Evolutionary conservation across 371 early-diverging fungal genomes (phyloP).

Genomic region (Aphelidium insulamus): DNA sequence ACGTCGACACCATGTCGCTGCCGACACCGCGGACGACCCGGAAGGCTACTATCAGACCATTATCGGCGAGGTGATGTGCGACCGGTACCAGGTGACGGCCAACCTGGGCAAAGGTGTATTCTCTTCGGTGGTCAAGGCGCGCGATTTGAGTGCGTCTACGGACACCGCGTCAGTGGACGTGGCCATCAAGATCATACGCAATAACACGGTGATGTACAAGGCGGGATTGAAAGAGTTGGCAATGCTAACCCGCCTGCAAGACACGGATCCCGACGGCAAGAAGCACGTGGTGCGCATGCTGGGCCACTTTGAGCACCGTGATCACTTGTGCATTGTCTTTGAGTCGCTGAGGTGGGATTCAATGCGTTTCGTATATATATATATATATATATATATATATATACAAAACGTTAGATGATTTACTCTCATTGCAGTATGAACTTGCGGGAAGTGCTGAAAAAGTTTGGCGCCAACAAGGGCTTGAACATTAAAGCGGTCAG

Average conservation of each 20-base stretch:
- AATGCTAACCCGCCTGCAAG: slow-evolving; percentile 55
- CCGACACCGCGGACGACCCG: slow-evolving; percentile 83
- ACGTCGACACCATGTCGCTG: slow-evolving; percentile 3
- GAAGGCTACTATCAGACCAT: slow-evolving; percentile 88
- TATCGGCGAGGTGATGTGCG: slow-evolving; percentile 63
- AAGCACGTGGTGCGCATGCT: slow-evolving; percentile 64
- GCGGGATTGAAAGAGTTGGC: slow-evolving; percentile 78
- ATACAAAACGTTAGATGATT: neutral
- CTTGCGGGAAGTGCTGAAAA: slow-evolving; percentile 73
- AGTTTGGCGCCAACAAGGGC: slow-evolving; percentile 77
- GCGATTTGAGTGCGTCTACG: no score
- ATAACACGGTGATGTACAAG: slow-evolving; percentile 80
- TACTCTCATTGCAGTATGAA: slow-evolving; percentile 37
- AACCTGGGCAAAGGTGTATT: slow-evolving; percentile 87
- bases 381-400: neutral
- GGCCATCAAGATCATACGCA: slow-evolving; percentile 89
- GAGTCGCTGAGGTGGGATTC: slow-evolving; percentile 45
- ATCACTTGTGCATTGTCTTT: slow-evolving; percentile 82
- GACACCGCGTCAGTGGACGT: slow-evolving; percentile 40
- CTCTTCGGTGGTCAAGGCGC: slow-evolving; percentile 72
- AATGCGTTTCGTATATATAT: neutral
- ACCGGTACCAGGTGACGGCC: slow-evolving; percentile 60
- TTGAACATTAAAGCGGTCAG: slow-evolving; percentile 78
- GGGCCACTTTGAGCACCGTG: slow-evolving; percentile 67
- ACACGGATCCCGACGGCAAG: slow-evolving; percentile 60